phyloP scores from a whole-genome alignment of 495 filamentous ascomycete species.

The Collariella sp. region DNA sequence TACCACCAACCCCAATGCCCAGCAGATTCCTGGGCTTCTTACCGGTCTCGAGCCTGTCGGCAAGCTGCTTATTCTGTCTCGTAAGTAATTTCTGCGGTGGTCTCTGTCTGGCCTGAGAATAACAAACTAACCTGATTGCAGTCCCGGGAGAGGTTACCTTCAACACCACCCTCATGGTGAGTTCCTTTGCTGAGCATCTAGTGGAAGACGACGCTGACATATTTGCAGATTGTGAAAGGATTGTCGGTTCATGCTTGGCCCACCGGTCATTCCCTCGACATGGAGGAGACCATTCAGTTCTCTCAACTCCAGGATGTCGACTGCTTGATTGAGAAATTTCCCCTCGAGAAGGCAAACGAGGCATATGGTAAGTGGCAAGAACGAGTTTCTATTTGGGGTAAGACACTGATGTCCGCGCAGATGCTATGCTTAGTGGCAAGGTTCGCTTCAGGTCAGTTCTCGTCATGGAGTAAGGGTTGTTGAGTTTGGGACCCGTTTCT shows the following conservation, averaged over 20 bases:
- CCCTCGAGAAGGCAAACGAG: conserved; percentile 48
- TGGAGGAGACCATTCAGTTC: conserved; percentile 59
- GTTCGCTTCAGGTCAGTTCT: conserved; percentile 11
- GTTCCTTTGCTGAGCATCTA: not conserved
- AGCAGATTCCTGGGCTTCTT: conserved; percentile 46
- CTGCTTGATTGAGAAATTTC: conserved; percentile 56
- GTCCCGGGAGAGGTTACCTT: conserved; percentile 10
- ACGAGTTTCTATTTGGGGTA: not conserved
- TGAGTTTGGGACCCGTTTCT: not conserved
- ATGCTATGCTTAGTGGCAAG: conserved; percentile 9
- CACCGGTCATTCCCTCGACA: conserved; percentile 52
- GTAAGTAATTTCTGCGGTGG: not conserved
- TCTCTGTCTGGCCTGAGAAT: not conserved
- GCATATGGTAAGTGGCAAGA: conserved; percentile 31
- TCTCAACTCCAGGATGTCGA: conserved; percentile 48
- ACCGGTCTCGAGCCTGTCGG: conserved; percentile 48
- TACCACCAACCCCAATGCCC: conserved; percentile 51
- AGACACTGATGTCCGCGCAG: not conserved
- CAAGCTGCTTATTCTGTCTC: conserved; percentile 38
- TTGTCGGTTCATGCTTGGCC: conserved; percentile 54
- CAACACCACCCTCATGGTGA: conserved; percentile 1
- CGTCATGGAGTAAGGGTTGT: not conserved
- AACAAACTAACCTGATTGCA: not conserved
- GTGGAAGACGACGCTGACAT: too few relatives aligned
- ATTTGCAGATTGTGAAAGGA: not conserved